Evolutionary conservation across 2,329 filamentous ascomycete genomes (phyloP).

Genomic region (Microdochium trichocladiopsis): DNA sequence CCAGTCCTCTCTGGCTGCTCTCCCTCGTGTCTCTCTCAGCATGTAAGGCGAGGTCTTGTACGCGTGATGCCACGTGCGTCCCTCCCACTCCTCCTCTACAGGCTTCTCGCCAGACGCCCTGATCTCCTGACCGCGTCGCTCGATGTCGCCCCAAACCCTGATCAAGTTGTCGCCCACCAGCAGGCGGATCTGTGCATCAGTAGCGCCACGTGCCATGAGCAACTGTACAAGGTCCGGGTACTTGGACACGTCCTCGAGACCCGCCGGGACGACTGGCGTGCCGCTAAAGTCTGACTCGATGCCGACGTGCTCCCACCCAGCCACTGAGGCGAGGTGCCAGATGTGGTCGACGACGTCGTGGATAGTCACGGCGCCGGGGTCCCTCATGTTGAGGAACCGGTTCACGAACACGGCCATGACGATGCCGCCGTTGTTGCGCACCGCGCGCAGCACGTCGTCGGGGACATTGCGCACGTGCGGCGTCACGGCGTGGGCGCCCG

Average conservation of each 20-base stretch:
- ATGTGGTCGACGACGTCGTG: slow-evolving; percentile 28
- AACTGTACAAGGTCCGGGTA: slow-evolving; percentile 24
- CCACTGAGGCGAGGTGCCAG: slow-evolving; percentile 16
- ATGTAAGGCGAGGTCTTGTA: too few relatives aligned
- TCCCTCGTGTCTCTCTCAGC: too few relatives aligned
- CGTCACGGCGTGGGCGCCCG: slow-evolving; percentile 14
- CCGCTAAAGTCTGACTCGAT: slow-evolving; percentile 28
- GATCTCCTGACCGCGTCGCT: too few relatives aligned
- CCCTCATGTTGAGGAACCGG: slow-evolving; percentile 22
- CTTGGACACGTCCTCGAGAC: slow-evolving; percentile 23
- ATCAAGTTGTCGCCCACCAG: slow-evolving; percentile 21
- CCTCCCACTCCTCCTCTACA: too few relatives aligned
- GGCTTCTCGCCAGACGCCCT: too few relatives aligned
- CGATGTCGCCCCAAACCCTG: slow-evolving; percentile 17
- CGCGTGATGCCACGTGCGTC: too few relatives aligned
- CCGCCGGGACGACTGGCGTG: slow-evolving; percentile 17
- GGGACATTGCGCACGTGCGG: slow-evolving; percentile 30
- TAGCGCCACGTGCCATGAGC: slow-evolving; percentile 19
- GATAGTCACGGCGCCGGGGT: slow-evolving; percentile 20
- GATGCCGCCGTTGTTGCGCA: slow-evolving; percentile 28
- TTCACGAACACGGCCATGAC: slow-evolving; percentile 31
- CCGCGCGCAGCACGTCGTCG: slow-evolving; percentile 26
- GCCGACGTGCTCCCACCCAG: slow-evolving; percentile 28
- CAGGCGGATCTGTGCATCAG: too few relatives aligned
- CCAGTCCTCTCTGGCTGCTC: too few relatives aligned